phyloP scores from a whole-genome alignment of 2,329 filamentous ascomycete species.

The Epichloe typhina region DNA sequence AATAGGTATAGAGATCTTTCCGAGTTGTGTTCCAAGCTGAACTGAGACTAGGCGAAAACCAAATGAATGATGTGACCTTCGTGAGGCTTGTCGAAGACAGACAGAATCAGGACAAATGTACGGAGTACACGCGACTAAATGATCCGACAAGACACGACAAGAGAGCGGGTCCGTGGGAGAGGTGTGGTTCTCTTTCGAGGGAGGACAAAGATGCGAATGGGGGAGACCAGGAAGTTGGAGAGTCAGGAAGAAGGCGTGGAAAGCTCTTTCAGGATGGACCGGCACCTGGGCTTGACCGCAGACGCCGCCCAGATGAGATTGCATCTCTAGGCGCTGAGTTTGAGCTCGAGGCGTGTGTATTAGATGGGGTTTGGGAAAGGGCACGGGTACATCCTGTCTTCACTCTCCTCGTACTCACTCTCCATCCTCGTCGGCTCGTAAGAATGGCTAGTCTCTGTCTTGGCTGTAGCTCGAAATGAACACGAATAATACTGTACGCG shows the following conservation, averaged over 20 bases:
- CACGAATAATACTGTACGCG: neutral
- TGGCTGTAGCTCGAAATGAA: neutral
- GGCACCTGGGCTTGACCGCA: slow-evolving; percentile 4
- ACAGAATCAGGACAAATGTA: slow-evolving; percentile 1
- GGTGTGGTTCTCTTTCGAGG: slow-evolving; percentile 3
- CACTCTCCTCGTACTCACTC: neutral
- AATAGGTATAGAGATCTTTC: neutral
- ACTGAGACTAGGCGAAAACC: slow-evolving; percentile 3
- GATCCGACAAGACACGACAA: slow-evolving; percentile 3
- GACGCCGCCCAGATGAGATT: slow-evolving; percentile 1
- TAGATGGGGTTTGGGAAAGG: neutral
- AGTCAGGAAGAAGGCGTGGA: slow-evolving; percentile 6
- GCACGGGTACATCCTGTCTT: neutral
- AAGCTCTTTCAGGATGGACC: slow-evolving; percentile 4
- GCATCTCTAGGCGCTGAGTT: neutral
- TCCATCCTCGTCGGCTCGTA: neutral
- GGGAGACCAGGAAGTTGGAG: slow-evolving; percentile 1
- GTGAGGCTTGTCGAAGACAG: slow-evolving; percentile 4
- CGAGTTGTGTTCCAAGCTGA: neutral
- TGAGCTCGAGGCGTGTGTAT: slow-evolving; percentile 1
- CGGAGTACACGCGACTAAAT: slow-evolving; percentile 3
- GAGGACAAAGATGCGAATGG: neutral
- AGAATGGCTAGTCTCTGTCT: neutral
- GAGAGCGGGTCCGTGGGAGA: slow-evolving; percentile 3
- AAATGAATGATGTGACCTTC: slow-evolving; percentile 2